These are phyloP conservation scores for Colletotrichum sidae DNA, from an alignment of 2,329 filamentous ascomycete genomes.

Conservation along the genomic window DNA sequence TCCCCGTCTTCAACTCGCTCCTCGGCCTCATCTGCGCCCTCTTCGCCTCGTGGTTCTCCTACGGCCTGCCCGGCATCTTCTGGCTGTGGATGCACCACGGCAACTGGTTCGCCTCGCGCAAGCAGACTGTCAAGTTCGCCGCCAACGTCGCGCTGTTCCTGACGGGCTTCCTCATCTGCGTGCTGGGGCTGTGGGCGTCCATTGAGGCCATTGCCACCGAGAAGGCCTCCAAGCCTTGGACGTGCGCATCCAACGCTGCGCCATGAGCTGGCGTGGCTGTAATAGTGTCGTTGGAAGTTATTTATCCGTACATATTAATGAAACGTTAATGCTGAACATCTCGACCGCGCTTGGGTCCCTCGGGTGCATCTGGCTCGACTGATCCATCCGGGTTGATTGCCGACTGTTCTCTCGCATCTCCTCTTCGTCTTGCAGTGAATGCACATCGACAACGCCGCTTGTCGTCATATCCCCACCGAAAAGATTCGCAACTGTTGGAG, in stretches of 20 bases:
- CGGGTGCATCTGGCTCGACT: no score
- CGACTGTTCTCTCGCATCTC: not conserved
- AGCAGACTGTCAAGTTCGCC: conserved; percentile 46
- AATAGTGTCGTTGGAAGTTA: conserved; percentile 11
- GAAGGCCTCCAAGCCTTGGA: conserved; percentile 48
- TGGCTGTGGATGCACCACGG: conserved; percentile 62
- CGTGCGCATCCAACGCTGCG: conserved; percentile 46
- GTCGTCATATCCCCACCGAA: no score
- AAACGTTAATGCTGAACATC: not conserved
- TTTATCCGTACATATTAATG: not conserved
- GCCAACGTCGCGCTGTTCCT: conserved; percentile 48
- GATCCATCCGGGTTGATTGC: no score
- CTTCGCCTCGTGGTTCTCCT: conserved; percentile 77
- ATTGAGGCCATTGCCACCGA: conserved; percentile 50
- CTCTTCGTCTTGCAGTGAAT: no score
- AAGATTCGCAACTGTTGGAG: not conserved
- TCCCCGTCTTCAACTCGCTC: conserved; percentile 76
- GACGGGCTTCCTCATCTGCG: conserved; percentile 50
- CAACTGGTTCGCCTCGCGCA: conserved; percentile 49
- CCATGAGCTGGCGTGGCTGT: not conserved
- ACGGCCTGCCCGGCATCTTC: conserved; percentile 58
- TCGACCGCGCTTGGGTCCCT: no score
- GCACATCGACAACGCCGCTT: no score
- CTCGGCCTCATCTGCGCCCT: conserved; percentile 72
- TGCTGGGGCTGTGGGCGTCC: conserved; percentile 53